Conservation (phyloP, 805 yeast species). For the Starmerella bombi region DNA sequence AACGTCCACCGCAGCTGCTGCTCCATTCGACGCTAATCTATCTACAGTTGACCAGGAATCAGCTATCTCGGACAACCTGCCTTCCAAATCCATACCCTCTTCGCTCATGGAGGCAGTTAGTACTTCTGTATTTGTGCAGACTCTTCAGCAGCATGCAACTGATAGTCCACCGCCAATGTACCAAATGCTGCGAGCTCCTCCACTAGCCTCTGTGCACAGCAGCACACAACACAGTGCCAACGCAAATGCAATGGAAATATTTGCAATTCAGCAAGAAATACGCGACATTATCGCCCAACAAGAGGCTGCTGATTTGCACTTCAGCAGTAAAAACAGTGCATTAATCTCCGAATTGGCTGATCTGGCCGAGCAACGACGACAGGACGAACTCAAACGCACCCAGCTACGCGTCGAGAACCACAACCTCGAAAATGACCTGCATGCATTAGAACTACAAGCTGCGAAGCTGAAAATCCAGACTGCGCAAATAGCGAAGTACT, state of each 20-base stretch:
- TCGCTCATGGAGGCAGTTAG: no score
- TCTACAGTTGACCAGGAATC: not conserved
- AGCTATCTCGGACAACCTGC: not conserved
- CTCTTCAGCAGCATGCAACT: no score
- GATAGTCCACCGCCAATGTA: not conserved
- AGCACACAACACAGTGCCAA: no score
- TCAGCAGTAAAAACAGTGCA: constrained; percentile 24
- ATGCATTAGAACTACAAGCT: constrained; percentile 28
- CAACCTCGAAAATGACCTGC: constrained; percentile 28
- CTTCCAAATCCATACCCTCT: not conserved
- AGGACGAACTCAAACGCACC: constrained; percentile 24
- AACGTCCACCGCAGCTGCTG: no score
- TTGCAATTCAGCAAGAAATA: constrained; percentile 8
- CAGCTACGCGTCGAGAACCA: constrained; percentile 29
- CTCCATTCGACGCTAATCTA: not conserved
- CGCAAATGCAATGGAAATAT: not conserved
- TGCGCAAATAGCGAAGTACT: constrained; percentile 15
- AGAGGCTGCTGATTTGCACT: constrained; percentile 6
- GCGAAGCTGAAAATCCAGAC: constrained; percentile 24
- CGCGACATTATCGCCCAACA: constrained; percentile 5
- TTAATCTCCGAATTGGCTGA: constrained; percentile 27
- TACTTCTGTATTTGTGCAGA: not conserved
- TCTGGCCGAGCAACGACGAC: constrained; percentile 22
- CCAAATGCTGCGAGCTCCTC: constrained; percentile 1
- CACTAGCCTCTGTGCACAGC: not conserved